Evolutionary conservation across 805 yeast species (phyloP).

Genomic region (Nakazawaea ambrosiae): DNA sequence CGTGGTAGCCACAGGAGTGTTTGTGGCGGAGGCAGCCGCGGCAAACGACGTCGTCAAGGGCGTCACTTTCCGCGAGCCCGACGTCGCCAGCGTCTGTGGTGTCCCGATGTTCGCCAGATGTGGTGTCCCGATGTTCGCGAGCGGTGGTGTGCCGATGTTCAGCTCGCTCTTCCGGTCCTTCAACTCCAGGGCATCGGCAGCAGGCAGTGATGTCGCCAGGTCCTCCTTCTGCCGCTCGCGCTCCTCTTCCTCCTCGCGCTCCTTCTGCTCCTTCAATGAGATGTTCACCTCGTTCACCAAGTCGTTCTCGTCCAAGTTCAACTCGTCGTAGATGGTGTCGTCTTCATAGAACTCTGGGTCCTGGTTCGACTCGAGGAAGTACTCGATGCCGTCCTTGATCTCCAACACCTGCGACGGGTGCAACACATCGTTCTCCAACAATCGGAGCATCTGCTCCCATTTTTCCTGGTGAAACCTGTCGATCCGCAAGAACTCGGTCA

Average conservation of each 20-base stretch:
- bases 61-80: conserved; percentile 1
- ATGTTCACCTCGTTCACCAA: conserved; percentile 16
- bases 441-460: conserved; percentile 70
- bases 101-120: not conserved
- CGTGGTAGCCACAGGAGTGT: conserved; percentile 14
- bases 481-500: conserved; percentile 61
- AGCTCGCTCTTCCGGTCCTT: conserved; percentile 1
- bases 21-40: conserved; percentile 13
- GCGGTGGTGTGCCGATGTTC: not conserved
- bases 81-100: conserved; percentile 1
- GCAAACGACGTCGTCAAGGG: conserved; percentile 14
- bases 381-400: conserved; percentile 82
- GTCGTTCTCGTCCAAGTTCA: conserved; percentile 55
- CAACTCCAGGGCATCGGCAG: conserved; percentile 1
- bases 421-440: conserved; percentile 72
- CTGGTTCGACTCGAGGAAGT: conserved; percentile 89
- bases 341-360: conserved; percentile 92
- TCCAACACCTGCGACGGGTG: conserved; percentile 71
- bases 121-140: not conserved
- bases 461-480: conserved; percentile 73
- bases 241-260: conserved; percentile 2
- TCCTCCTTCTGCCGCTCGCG: too few relatives aligned
- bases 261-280: conserved; percentile 12
- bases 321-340: conserved; percentile 84
- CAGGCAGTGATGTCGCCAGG: too few relatives aligned